phyloP scores from a whole-genome alignment of 495 filamentous ascomycete genomes.

The Aspergillus nidulans region DNA sequence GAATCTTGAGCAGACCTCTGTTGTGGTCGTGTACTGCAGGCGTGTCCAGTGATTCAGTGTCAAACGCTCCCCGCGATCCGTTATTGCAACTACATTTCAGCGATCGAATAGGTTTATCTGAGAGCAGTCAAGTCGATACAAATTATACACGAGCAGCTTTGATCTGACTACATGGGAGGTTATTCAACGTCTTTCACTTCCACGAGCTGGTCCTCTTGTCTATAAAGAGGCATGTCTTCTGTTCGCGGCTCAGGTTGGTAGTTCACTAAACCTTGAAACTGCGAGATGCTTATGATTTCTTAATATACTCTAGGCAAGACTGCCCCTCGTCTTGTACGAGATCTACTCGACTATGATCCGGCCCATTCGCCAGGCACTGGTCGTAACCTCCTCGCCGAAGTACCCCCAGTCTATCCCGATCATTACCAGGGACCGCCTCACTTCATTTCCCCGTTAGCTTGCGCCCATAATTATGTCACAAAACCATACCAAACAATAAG shows the following conservation, averaged over 20 bases:
- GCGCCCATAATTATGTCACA: constrained; percentile 51
- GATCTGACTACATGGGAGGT: constrained; percentile 8
- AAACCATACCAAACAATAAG: constrained; percentile 51
- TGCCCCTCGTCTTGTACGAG: constrained; percentile 55
- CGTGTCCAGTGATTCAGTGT: constrained; percentile 10
- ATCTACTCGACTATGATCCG: constrained; percentile 55
- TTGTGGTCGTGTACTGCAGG: constrained; percentile 4
- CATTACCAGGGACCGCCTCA: constrained; percentile 24
- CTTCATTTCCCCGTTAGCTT: constrained; percentile 41
- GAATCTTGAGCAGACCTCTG: neutral
- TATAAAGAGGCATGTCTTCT: constrained; percentile 29
- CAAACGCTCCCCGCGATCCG: constrained; percentile 10
- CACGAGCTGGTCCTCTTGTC: constrained; percentile 7
- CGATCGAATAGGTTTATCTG: constrained; percentile 8
- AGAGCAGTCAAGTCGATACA: neutral
- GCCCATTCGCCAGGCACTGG: constrained; percentile 39
- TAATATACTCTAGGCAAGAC: constrained; percentile 50
- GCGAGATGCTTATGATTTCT: neutral
- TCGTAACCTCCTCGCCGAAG: constrained; percentile 51
- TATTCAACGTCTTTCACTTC: neutral
- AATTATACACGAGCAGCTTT: neutral
- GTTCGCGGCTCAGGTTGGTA: constrained; percentile 34
- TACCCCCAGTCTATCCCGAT: constrained; percentile 42
- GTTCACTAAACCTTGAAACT: neutral
- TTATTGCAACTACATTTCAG: constrained; percentile 2